Percentiles rank a stretch among this genome's conserved stretches.
Conservation (phyloP, 352 stramenopile genomes). For the Pythium aquatile region DNA sequence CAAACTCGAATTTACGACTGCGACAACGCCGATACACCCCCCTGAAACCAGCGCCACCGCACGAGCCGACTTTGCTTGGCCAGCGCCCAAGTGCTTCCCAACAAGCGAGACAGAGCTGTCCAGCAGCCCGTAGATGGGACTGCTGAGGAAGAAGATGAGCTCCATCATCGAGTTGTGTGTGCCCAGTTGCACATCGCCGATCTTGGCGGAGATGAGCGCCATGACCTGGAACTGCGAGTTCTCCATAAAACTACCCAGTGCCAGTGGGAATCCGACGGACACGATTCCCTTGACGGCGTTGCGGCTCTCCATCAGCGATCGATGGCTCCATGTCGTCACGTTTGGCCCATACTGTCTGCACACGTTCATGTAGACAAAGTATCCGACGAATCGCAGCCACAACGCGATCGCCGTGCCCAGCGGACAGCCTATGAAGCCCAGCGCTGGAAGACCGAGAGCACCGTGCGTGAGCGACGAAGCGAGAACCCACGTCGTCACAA, state of each 20-base stretch:
- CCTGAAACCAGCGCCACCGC: conserved; percentile 53
- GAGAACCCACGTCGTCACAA: conserved; percentile 45
- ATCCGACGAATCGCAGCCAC: conserved; percentile 45
- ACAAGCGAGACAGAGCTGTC: conserved; percentile 60
- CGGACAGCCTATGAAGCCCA: conserved; percentile 35
- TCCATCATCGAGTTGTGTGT: conserved; percentile 86
- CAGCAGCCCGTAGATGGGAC: conserved; percentile 67
- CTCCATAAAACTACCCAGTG: conserved; percentile 65
- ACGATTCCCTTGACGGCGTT: conserved; percentile 40
- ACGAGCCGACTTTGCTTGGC: conserved; percentile 36
- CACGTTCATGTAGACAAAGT: conserved; percentile 68
- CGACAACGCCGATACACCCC: conserved; percentile 38
- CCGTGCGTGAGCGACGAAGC: conserved; percentile 30
- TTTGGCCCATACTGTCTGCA: conserved; percentile 32
- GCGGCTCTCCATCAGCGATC: too few species aligned
- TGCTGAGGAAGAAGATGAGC: conserved; percentile 87
- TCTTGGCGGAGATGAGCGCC: conserved; percentile 62
- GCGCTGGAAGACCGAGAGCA: conserved; percentile 40
- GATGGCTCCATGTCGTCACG: conserved; percentile 33
- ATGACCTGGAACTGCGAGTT: conserved; percentile 79
- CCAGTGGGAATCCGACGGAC: conserved; percentile 50
- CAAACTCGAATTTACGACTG: conserved; percentile 35
- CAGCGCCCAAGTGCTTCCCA: conserved; percentile 57
- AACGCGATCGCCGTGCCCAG: conserved; percentile 65
- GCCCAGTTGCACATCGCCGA: conserved; percentile 70